Conservation (phyloP, 179 eudicot genomes). For the Heliamphora pulchella region DNA sequence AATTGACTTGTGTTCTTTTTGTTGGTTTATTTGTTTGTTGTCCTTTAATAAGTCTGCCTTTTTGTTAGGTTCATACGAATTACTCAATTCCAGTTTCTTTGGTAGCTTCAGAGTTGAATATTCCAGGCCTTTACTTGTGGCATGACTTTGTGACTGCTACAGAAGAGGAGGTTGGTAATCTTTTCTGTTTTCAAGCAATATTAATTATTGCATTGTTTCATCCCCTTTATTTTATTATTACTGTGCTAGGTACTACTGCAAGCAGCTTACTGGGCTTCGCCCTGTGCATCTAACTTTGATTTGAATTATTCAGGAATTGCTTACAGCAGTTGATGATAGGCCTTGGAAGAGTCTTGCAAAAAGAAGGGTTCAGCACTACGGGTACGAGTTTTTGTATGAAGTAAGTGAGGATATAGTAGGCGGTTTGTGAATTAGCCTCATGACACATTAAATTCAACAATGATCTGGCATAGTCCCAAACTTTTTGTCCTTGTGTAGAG, state of each 20-base stretch:
- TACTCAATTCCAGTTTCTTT: constrained; percentile 54
- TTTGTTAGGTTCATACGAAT: constrained; percentile 41
- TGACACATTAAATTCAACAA: constrained; percentile 1
- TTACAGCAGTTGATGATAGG: constrained; percentile 78
- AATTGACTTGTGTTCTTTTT: background rate
- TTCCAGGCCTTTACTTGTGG: constrained; percentile 75
- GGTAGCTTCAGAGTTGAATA: constrained; percentile 63
- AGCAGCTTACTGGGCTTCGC: background rate
- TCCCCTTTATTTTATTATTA: background rate
- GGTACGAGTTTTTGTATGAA: constrained; percentile 80
- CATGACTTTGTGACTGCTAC: constrained; percentile 62
- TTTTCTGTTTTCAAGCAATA: background rate
- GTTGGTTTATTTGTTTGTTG: constrained; percentile 11
- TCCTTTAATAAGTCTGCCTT: constrained; percentile 7
- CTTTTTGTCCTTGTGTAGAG: background rate
- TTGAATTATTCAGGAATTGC: constrained; percentile 56
- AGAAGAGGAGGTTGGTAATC: constrained; percentile 74
- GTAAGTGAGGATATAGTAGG: constrained; percentile 27
- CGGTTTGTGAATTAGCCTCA: constrained; percentile 14
- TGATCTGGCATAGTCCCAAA: background rate
- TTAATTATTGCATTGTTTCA: constrained; percentile 1
- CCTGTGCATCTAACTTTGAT: background rate
- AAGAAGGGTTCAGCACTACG: constrained; percentile 94
- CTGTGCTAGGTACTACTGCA: background rate
- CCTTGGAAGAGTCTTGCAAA: constrained; percentile 83